A percentile compares a stretch with the other conserved stretches of the same genome.
Conservation (phyloP, 352 stramenopile species). For the Globisporangium spinosum region DNA sequence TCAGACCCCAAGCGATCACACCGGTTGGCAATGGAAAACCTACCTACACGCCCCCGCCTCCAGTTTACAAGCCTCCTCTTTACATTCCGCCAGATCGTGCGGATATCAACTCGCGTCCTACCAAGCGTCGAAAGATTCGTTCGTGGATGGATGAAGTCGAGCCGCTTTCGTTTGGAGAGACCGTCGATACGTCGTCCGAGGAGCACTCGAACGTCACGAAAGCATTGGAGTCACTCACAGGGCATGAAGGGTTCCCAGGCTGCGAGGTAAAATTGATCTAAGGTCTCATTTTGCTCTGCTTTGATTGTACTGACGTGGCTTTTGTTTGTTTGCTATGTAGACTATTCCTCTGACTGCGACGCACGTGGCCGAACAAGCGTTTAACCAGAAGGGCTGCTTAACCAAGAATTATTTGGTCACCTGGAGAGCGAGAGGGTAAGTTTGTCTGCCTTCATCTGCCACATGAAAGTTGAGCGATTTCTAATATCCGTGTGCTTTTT, state of each 20-base stretch:
- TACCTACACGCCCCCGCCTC: constrained; percentile 27
- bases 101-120: constrained; percentile 39
- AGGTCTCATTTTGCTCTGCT: background rate
- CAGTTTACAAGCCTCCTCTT: constrained; percentile 67
- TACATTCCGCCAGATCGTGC: constrained; percentile 65
- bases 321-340: constrained; percentile 26
- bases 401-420: constrained; percentile 84
- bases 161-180: constrained; percentile 59
- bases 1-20: constrained; percentile 18
- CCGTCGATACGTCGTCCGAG: constrained; percentile 51
- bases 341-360: constrained; percentile 84
- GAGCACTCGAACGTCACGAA: constrained; percentile 52
- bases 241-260: constrained; percentile 71
- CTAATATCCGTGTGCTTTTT: constrained; percentile 9
- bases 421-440: constrained; percentile 78
- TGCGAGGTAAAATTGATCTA: constrained; percentile 53
- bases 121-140: constrained; percentile 85
- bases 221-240: constrained; percentile 67
- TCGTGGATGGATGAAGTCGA: constrained; percentile 82
- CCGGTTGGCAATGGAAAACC: constrained; percentile 25
- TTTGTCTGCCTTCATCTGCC: background rate
- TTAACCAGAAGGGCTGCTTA: constrained; percentile 66
- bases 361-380: constrained; percentile 68
- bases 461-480: background rate
- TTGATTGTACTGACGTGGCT: background rate